A percentile compares a stretch with the other conserved stretches of the same genome.
Conservation (phyloP, 83 land plant genomes). For the Picea abies region DNA sequence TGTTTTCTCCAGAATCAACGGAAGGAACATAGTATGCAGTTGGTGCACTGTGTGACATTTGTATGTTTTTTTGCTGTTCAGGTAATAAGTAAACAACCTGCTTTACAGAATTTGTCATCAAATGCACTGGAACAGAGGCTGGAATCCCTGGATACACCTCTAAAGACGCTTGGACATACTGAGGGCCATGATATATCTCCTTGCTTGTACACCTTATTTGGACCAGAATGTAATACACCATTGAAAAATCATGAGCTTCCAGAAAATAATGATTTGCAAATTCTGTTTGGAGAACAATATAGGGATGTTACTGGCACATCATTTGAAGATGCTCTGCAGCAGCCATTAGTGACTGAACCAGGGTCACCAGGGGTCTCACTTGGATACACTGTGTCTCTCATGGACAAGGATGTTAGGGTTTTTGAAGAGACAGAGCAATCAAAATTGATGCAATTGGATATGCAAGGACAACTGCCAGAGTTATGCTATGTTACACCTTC, state of each 20-base stretch:
- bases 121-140: too few species aligned
- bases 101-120: not conserved
- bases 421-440: not conserved
- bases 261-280: not conserved
- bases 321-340: not conserved
- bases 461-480: not conserved
- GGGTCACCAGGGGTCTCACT: not conserved
- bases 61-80: not conserved
- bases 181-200: constrained; percentile 2
- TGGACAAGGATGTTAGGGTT: not conserved
- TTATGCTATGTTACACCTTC: constrained; percentile 2
- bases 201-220: not conserved
- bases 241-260: not conserved
- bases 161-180: not conserved
- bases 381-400: too few species aligned
- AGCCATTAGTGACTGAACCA: not conserved
- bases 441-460: not conserved
- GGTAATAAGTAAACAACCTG: not conserved
- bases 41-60: not conserved
- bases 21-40: not conserved
- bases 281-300: too few species aligned
- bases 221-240: not conserved
- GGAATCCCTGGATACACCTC: not conserved
- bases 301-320: too few species aligned
- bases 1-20: not conserved